Evolutionary conservation across 768 basidiomycete species (phyloP), one percentile per base, ranked within the genome.

Genomic region (Infundibulicybe gibba): DNA sequence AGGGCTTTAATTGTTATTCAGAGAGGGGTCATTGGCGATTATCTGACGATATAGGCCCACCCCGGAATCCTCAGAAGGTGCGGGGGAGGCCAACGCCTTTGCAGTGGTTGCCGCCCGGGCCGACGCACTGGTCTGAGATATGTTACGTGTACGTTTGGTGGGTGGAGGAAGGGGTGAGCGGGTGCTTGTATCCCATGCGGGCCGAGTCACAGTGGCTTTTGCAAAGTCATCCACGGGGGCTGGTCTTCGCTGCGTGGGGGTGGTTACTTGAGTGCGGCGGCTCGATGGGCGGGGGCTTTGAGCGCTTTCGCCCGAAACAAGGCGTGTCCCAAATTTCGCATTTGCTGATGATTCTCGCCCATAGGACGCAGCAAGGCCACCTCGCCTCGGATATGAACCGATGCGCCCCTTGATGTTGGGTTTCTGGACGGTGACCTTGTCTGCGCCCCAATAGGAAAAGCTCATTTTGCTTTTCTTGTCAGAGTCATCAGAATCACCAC

Each of bases 401-500:
- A 54, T 58, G 41, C 67, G 63, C 49, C 68, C 68, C 60, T 84
- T 86, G 56, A 83, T 61, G 34, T 81, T 63, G 2, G 90, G 87
- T 55, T 87, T 87, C 62, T 90, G 87, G 16, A 93, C 79, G 1
- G 90, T 93, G 57, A 93, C 78, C 66, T 90, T 90, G 70, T 93
- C 90, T 30, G 90, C 90, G 19, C 90, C 90, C 89, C 90, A 92
- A 60, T 92, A 94, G 5, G 89, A 91, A 67, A 92, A 92, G 70
- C 87, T 89, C 90, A 92, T 91, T 64, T 91, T 92, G 72, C 85
- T 89, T 71, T 90, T 88, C 69, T 84, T 80, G 62, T 91, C 90
- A 10, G 88, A 91, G 56, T 91, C 87, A 54, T 89, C 87, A 3
- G 90, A 90, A 21, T 90, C 87, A 16, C 60, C 66, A 14, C 57